Conservation (phyloP, 2,329 filamentous ascomycete genomes). For the Lachnellula arida region DNA sequence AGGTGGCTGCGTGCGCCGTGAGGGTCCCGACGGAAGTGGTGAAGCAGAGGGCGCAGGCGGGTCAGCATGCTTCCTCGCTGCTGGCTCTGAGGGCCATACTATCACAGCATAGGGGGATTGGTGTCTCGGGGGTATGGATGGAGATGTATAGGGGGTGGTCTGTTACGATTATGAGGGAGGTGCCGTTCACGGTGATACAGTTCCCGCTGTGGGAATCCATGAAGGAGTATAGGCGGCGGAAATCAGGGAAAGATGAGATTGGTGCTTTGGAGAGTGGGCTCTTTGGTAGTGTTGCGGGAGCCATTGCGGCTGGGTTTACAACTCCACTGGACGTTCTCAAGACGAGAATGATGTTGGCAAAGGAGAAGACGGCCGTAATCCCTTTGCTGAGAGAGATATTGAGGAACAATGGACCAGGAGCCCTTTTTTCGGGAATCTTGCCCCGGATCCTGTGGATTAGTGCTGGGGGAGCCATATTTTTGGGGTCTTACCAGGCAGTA, state of each 20-base stretch:
- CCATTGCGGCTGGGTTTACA: slow-evolving; percentile 79
- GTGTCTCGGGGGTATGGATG: slow-evolving; percentile 59
- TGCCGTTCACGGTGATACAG: slow-evolving; percentile 95
- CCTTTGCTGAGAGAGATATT: slow-evolving; percentile 61
- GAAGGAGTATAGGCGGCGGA: slow-evolving; percentile 63
- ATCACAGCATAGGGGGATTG: slow-evolving; percentile 38
- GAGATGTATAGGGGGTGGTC: slow-evolving; percentile 90
- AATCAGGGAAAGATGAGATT: slow-evolving; percentile 44
- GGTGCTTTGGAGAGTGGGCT: slow-evolving; percentile 74
- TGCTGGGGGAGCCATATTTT: slow-evolving; percentile 86
- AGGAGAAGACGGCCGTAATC: slow-evolving; percentile 56
- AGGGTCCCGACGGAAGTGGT: slow-evolving; percentile 94
- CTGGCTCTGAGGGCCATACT: slow-evolving; percentile 68
- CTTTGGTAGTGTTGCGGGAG: slow-evolving; percentile 80
- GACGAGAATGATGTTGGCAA: slow-evolving; percentile 89
- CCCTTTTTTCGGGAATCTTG: slow-evolving; percentile 72
- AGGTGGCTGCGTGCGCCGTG: slow-evolving; percentile 87
- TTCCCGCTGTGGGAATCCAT: slow-evolving; percentile 95
- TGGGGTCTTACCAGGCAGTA: slow-evolving; percentile 89
- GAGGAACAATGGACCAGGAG: slow-evolving; percentile 56
- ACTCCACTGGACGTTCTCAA: slow-evolving; percentile 96
- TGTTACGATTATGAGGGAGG: slow-evolving; percentile 91
- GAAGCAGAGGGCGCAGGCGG: slow-evolving; percentile 93
- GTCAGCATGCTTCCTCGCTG: slow-evolving; percentile 67
- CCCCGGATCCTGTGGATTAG: slow-evolving; percentile 94